Evolutionary conservation across 148 eudicot genomes (phyloP).

Genomic region (Camellia japonica): DNA sequence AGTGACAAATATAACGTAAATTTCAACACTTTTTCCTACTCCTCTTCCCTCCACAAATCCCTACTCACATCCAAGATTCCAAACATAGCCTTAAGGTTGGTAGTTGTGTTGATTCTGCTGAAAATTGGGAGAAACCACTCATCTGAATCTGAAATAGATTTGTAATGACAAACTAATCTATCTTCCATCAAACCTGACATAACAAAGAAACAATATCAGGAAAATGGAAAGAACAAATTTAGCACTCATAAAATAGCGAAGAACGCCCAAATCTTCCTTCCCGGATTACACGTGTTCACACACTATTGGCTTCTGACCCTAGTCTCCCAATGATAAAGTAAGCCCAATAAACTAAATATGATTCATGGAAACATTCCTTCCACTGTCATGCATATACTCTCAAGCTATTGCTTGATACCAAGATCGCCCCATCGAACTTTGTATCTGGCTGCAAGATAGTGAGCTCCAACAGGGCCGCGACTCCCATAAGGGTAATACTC

Average conservation of each 20-base stretch:
- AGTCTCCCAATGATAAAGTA: not conserved
- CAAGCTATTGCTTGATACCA: constrained; percentile 37
- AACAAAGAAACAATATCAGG: not conserved
- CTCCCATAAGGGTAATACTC: constrained; percentile 94
- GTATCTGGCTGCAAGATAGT: constrained; percentile 91
- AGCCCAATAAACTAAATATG: not conserved
- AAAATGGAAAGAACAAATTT: not conserved
- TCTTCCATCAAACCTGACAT: not conserved
- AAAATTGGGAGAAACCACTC: not conserved
- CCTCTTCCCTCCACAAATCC: too few species aligned
- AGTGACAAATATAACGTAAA: too few species aligned
- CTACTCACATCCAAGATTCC: too few species aligned
- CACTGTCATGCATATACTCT: not conserved
- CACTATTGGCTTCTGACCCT: not conserved
- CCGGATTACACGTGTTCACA: too few species aligned
- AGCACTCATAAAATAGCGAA: not conserved
- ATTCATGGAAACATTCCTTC: too few species aligned
- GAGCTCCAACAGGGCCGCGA: constrained; percentile 95
- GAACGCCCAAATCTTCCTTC: not conserved
- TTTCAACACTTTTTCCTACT: too few species aligned
- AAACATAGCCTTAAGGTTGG: too few species aligned
- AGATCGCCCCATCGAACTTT: constrained; percentile 92
- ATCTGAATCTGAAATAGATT: not conserved
- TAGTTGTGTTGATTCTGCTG: not conserved
- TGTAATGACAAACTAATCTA: not conserved